phyloP scores from a whole-genome alignment of 345 rosid genomes.

The Pistacia vera region DNA sequence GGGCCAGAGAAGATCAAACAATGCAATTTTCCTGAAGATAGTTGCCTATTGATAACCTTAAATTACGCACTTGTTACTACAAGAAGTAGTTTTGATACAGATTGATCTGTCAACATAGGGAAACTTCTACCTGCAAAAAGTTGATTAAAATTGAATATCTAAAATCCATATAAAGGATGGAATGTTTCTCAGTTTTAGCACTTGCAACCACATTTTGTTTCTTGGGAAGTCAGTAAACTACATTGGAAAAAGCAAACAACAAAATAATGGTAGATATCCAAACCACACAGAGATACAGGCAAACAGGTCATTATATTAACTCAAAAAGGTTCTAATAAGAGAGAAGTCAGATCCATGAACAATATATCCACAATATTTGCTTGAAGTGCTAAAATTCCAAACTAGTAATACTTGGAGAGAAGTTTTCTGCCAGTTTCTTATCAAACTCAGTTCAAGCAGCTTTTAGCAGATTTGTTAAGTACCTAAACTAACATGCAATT shows the following conservation, averaged over 20 bases:
- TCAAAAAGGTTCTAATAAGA: neutral
- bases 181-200: neutral
- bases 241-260: neutral
- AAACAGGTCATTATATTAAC: neutral
- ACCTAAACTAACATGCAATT: constrained; percentile 6
- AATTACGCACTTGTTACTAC: constrained; percentile 46
- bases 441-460: neutral
- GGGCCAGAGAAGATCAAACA: constrained; percentile 31
- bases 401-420: neutral
- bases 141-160: too few species aligned
- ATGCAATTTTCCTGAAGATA: constrained; percentile 66
- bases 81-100: constrained; percentile 31
- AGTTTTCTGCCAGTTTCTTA: neutral
- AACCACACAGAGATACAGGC: neutral
- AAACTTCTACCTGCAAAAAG: neutral
- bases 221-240: neutral
- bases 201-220: too few species aligned
- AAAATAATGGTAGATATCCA: neutral
- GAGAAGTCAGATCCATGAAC: neutral
- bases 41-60: constrained; percentile 51
- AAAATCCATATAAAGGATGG: too few species aligned
- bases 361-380: neutral
- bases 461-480: neutral
- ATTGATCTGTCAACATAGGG: neutral
- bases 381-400: neutral